Evolutionary conservation across 1,284 basidiomycete species (phyloP), one percentile per base, ranked within the genome.

Genomic region (Leucoagaricus sp.): DNA sequence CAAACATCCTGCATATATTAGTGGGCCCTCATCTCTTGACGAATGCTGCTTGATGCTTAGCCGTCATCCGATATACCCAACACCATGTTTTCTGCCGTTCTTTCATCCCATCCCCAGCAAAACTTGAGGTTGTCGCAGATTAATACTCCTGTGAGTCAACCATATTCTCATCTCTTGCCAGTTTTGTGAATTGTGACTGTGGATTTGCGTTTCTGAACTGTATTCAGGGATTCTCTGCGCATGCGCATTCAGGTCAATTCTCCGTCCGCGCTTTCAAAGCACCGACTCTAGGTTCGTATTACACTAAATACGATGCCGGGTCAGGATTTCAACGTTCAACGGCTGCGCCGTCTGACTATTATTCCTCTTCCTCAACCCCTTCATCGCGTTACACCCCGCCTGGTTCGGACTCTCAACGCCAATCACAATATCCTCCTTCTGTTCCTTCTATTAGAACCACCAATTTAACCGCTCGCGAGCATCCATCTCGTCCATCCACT

Each of bases 211-310:
- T 3, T 10, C 28, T 42, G n/a, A n/a, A n/a, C n/a, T n/a, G n/a
- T 38, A 44, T 28, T n/a, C 36, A 59, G 58, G 52, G 53, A 19
- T 59, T 47, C 44, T 19, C 54, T 42, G 45, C 48, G 17, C 44
- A 42, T 42, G 45, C 48, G 17, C 44, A 42, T 41, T 40, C 75
- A 31, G 75, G 75, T 60, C 77, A 77, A 26, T 80, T 83, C 64
- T 72, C 78, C 55, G 75, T 83, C 44, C 78, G 76, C 58, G 71
- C 81, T 26, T 80, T 82, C 69, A 83, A 83, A 70, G 71, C 70
- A 4, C 77, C 81, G 12, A 68, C 73, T n/a, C 19, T 58, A 36
- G 47, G 46, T n/a, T 50, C 53, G 12, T 42, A 40, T 48, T 55
- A 54, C 23, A 31, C 74, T 28, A 79, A 79, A 61, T 73, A 76